A percentile compares a stretch with the other conserved stretches of the same genome.
These are phyloP conservation scores for Moniliella sp. DNA, from an alignment of 1,284 basidiomycete genomes.

Conservation along the genomic window DNA sequence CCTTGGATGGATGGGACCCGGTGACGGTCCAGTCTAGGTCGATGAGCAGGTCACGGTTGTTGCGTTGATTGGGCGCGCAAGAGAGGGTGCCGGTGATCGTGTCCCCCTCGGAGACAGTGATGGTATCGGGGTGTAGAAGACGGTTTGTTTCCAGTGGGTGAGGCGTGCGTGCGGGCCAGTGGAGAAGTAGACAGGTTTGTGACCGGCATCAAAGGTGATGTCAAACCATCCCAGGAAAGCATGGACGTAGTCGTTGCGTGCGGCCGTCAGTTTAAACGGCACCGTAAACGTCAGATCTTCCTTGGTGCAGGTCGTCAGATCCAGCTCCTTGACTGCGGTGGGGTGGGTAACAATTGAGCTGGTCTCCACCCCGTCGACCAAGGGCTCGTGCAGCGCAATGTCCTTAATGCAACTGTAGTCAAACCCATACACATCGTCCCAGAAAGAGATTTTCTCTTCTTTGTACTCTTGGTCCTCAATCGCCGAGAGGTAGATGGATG, in stretches of 20 bases:
- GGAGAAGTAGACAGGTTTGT: constrained; percentile 59
- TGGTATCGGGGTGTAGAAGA: constrained; percentile 29
- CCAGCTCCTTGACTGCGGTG: constrained; percentile 40
- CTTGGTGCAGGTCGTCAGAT: constrained; percentile 76
- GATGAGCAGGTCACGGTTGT: constrained; percentile 31
- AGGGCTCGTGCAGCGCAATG: constrained; percentile 80
- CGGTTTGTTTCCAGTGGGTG: constrained; percentile 34
- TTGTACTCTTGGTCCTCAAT: constrained; percentile 99
- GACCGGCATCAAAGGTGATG: constrained; percentile 79
- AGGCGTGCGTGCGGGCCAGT: constrained; percentile 31
- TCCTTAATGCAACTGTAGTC: constrained; percentile 99
- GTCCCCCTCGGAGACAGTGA: constrained; percentile 24
- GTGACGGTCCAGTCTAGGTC: constrained; percentile 19
- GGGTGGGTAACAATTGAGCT: constrained; percentile 31
- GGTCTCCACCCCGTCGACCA: constrained; percentile 70
- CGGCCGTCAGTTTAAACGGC: constrained; percentile 56
- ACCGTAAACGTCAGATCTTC: constrained; percentile 73
- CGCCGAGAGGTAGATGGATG: constrained; percentile 76
- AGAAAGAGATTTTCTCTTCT: constrained; percentile 85
- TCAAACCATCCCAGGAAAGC: constrained; percentile 99
- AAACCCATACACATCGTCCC: constrained; percentile 99
- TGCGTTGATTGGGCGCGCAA: constrained; percentile 26
- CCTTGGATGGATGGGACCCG: constrained; percentile 8
- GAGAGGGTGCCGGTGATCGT: constrained; percentile 18
- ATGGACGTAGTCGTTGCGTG: constrained; percentile 76